These are phyloP conservation scores for Cytospora chrysosperma DNA, from an alignment of 2,329 filamentous ascomycete genomes.

Conservation along the genomic window DNA sequence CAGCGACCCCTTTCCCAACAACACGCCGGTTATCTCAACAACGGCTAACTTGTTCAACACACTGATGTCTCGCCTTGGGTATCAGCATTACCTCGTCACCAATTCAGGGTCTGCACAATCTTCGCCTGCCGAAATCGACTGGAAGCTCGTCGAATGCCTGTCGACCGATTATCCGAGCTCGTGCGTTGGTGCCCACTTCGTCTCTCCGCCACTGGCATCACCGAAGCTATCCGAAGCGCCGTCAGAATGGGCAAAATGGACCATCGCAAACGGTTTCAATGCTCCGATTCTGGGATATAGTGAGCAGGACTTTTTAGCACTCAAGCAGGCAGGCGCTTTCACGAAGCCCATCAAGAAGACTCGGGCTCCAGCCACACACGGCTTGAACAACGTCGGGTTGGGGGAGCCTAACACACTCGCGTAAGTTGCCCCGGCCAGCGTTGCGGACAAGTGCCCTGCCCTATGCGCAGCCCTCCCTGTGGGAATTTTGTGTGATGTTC, in stretches of 20 bases:
- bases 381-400: slow-evolving; percentile 33
- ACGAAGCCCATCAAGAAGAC: slow-evolving; percentile 23
- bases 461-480: too few relatives aligned
- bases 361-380: slow-evolving; percentile 28
- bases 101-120: slow-evolving; percentile 49
- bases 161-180: slow-evolving; percentile 46
- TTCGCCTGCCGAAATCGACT: slow-evolving; percentile 51
- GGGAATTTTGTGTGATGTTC: neutral
- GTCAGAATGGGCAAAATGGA: slow-evolving; percentile 55
- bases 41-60: slow-evolving; percentile 56
- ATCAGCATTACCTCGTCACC: slow-evolving; percentile 56
- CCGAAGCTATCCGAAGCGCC: slow-evolving; percentile 47
- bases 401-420: slow-evolving; percentile 54
- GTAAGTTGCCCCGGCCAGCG: slow-evolving; percentile 2
- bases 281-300: slow-evolving; percentile 56
- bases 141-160: slow-evolving; percentile 48
- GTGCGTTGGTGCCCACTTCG: slow-evolving; percentile 60
- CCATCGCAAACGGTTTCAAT: slow-evolving; percentile 49
- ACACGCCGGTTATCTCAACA: slow-evolving; percentile 47
- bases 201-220: slow-evolving; percentile 53
- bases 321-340: slow-evolving; percentile 32
- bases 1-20: slow-evolving; percentile 58
- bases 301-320: slow-evolving; percentile 48
- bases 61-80: slow-evolving; percentile 61
- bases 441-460: neutral